These are phyloP conservation scores for Pseudocercospora cruenta DNA, from an alignment of 2,329 filamentous ascomycete genomes.

Conservation along the genomic window DNA sequence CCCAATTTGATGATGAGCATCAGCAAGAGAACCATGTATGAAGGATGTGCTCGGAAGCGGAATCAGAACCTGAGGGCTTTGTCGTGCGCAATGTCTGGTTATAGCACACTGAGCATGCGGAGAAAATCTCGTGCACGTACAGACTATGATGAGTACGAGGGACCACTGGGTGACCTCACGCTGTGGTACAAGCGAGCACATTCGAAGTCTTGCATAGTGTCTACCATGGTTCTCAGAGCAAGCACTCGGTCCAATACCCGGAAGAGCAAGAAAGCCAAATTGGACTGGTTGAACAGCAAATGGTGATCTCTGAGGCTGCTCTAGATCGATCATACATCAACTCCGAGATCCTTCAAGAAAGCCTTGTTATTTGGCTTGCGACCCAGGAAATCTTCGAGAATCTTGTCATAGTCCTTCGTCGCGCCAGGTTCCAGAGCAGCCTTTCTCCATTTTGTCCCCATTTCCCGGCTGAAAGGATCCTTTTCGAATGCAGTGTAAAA, in stretches of 20 bases:
- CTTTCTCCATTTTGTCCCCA: constrained; percentile 74
- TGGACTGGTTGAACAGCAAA: not conserved
- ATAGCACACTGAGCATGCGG: too few relatives aligned
- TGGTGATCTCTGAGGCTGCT: too few relatives aligned
- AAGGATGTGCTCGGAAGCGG: too few relatives aligned
- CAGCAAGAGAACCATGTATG: too few relatives aligned
- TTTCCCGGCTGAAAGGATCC: constrained; percentile 72
- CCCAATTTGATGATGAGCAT: too few relatives aligned
- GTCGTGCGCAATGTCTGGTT: too few relatives aligned
- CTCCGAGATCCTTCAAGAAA: constrained; percentile 1
- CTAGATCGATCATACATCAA: not conserved
- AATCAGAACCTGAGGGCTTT: too few relatives aligned
- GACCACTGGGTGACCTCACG: too few relatives aligned
- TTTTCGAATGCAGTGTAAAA: constrained; percentile 76
- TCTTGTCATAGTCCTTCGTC: constrained; percentile 73
- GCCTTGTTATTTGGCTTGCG: constrained; percentile 59
- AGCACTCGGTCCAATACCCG: not conserved
- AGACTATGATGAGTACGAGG: too few relatives aligned
- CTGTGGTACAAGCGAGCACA: too few relatives aligned
- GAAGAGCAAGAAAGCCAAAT: not conserved
- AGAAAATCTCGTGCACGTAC: too few relatives aligned
- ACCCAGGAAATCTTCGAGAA: constrained; percentile 74
- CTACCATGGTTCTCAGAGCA: not conserved
- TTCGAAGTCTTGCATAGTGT: too few relatives aligned
- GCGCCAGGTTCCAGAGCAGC: constrained; percentile 76